These are phyloP conservation scores for Penicillium canariense DNA, from an alignment of 495 filamentous ascomycete genomes.

Conservation along the genomic window DNA sequence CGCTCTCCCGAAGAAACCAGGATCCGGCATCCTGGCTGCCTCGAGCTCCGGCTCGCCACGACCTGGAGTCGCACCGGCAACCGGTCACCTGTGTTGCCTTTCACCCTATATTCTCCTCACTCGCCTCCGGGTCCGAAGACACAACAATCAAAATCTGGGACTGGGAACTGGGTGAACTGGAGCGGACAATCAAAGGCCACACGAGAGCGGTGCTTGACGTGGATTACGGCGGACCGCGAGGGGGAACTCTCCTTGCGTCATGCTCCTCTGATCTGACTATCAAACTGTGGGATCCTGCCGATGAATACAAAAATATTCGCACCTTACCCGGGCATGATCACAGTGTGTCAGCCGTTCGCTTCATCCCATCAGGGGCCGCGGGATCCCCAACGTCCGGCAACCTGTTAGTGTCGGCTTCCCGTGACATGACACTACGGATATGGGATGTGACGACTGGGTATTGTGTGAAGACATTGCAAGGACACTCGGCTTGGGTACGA, in stretches of 20 bases:
- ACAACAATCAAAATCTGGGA: conserved; percentile 95
- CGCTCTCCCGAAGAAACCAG: conserved; percentile 59
- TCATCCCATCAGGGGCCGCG: conserved; percentile 76
- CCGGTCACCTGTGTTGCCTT: conserved; percentile 87
- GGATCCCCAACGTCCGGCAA: conserved; percentile 76
- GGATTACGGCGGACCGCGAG: conserved; percentile 83
- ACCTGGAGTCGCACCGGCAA: conserved; percentile 75
- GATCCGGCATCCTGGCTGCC: conserved; percentile 85
- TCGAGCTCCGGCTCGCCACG: conserved; percentile 73
- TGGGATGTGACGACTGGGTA: conserved; percentile 43
- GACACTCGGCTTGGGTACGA: conserved; percentile 64
- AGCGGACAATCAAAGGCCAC: conserved; percentile 87
- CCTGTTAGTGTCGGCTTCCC: conserved; percentile 37
- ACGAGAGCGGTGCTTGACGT: conserved; percentile 84
- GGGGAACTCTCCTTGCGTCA: conserved; percentile 78
- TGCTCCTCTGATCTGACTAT: conserved; percentile 88
- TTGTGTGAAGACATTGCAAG: conserved; percentile 12
- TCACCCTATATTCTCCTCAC: conserved; percentile 83
- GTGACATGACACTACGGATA: conserved; percentile 46
- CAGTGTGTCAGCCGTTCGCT: conserved; percentile 81
- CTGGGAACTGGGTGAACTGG: conserved; percentile 89
- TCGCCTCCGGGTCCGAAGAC: conserved; percentile 91
- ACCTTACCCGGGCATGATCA: conserved; percentile 92
- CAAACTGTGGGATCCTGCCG: conserved; percentile 89
- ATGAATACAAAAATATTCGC: conserved; percentile 91